phyloP scores from a whole-genome alignment of 768 basidiomycete genomes.

The Psilocybe azurescens region DNA sequence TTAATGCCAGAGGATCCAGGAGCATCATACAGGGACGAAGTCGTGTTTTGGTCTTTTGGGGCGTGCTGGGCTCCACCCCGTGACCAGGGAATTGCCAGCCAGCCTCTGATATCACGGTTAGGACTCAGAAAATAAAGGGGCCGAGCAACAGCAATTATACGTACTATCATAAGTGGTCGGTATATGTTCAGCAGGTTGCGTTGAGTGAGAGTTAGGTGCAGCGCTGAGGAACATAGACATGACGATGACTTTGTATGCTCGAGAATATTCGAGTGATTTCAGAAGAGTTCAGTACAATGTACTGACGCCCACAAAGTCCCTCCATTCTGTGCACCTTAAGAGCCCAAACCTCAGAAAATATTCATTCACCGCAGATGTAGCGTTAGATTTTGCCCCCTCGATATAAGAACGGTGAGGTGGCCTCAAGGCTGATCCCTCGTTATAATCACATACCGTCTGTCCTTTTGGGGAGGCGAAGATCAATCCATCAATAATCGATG shows the following conservation, averaged over 20 bases:
- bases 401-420: no score
- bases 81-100: slow-evolving; percentile 24
- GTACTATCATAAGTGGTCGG: slow-evolving; percentile 30
- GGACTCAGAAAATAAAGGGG: background rate
- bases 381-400: background rate
- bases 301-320: no score
- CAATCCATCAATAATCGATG: no score
- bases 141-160: slow-evolving; percentile 13
- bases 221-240: slow-evolving; percentile 37
- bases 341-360: no score
- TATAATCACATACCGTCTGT: no score
- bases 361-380: background rate
- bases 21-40: background rate
- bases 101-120: slow-evolving; percentile 9
- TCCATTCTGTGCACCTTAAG: background rate
- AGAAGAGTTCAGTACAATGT: background rate
- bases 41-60: background rate
- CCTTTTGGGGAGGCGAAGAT: no score
- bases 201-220: slow-evolving; percentile 26
- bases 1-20: slow-evolving; percentile 2
- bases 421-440: no score
- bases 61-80: background rate
- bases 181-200: slow-evolving; percentile 22
- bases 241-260: background rate
- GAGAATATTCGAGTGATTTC: background rate